Evolutionary conservation across 306 rosid species (phyloP).

Genomic region (Quercus robur): DNA sequence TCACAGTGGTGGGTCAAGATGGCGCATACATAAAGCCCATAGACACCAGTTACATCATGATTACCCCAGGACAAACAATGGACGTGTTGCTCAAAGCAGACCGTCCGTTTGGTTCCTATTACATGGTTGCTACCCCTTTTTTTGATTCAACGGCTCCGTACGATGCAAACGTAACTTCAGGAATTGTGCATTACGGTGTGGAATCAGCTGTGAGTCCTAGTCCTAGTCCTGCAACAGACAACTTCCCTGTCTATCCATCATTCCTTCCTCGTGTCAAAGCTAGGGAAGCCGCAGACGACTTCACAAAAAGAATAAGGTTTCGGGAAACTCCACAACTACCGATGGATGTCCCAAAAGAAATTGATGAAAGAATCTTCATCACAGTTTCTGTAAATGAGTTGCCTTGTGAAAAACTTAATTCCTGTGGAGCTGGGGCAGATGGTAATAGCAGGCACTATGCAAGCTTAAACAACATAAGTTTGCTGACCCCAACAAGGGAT

Average conservation of each 20-base stretch:
- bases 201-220: too few relatives aligned
- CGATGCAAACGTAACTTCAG: conserved; percentile 15
- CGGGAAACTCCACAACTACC: conserved; percentile 28
- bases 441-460: neutral
- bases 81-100: conserved; percentile 32
- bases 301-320: conserved; percentile 4
- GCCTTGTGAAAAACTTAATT: conserved; percentile 6
- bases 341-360: conserved; percentile 17
- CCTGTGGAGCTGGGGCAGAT: neutral
- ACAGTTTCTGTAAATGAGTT: conserved; percentile 25
- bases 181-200: neutral
- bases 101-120: conserved; percentile 13
- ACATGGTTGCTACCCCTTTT: conserved; percentile 29
- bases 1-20: conserved; percentile 24
- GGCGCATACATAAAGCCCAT: conserved; percentile 27
- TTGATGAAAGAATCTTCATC: conserved; percentile 19
- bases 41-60: conserved; percentile 19
- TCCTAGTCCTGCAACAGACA: neutral
- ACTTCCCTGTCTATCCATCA: conserved; percentile 10
- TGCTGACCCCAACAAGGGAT: neutral
- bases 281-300: conserved; percentile 12
- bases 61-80: conserved; percentile 37
- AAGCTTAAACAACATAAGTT: conserved; percentile 28
- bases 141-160: neutral
- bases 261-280: conserved; percentile 15